Evolutionary conservation across 495 filamentous ascomycete species (phyloP), one percentile per base, ranked within the genome.

Genomic region (Neurospora intermedia): DNA sequence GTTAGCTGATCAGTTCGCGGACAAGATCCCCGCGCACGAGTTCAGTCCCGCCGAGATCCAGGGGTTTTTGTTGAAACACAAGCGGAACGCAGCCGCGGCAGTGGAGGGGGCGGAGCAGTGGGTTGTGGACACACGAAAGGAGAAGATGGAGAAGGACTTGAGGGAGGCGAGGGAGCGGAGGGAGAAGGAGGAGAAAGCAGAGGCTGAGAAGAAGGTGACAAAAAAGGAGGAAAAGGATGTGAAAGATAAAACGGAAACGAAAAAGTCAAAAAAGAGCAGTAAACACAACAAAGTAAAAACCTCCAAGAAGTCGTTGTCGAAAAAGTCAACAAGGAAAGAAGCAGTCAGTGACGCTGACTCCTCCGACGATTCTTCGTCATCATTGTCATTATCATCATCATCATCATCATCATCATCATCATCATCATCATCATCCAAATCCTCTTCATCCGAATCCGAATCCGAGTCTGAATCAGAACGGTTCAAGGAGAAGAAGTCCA

Each of bases 1-100:
- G n/a, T 74, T 87, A 8, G 81, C 91, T 10, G 40, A 41, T 10
- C 40, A 41, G 9, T 41, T 41, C 9, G 40, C 40, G 40, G 40
- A 41, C 40, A 41, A 10, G 46, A 80, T 97, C 15, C 93, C 93
- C 0, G 84, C 83, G 23, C 83, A 84, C 31, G 87, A 88, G 74
- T 92, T 94, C 75, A 89, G 87, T 20, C 91, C 92, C 0, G 92
- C 92, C 13, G 92, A 94, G 83, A 88, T 95, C 43, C 92, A 95
- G 80, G 92, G 92, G 5, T 92, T 88, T 76, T 83, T 94, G 35
- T 82, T 94, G 62, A 89, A 88, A 78, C 83, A 93, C 76, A 93
- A 92, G 83, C 82, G 84, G 42, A 80, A 85, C 71, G 90, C 91
- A 23, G 85, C 90, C 73, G 80, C 71, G 39, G 89, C 90, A 18